Evolutionary conservation across 306 rosid genomes (phyloP), one percentile per base, ranked within the genome.

Genomic region (Mimosa bimucronata): DNA sequence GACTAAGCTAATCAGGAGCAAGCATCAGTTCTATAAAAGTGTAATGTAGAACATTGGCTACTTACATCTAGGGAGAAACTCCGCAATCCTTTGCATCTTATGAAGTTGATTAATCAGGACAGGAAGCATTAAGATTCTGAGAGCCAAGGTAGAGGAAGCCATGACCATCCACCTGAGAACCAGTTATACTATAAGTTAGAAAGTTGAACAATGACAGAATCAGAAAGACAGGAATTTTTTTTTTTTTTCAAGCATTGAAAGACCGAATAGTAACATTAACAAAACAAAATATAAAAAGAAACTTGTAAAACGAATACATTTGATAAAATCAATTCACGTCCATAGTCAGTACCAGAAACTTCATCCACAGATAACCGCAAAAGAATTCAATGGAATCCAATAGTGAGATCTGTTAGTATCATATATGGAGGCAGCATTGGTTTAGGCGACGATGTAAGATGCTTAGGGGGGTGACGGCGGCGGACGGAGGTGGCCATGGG

Each of bases 111-210:
- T 37, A 45, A 91, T 53, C 37, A 91, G 83, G 55, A 94, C 66
- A n/a, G 87, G 92, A 48, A 91, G 77, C 66, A 95, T 66, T 69
- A 79, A 72, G 44, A 86, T 26, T 90, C 97, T 91, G 78, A 95
- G 88, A 81, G 88, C 88, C 78, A 95, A 48, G 44, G 98, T 95
- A 66, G 97, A 92, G 10, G 87, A 83, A 77, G 78, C 85, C 75
- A 92, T 88, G 38, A 90, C 91, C 18, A 86, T 25, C 98, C 98
- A 95, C 98, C 98, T 95, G 88, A 41, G 40, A 76, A 64, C 50
- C 66, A 84, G 70, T 42, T 8, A 81, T 71, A 34, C 11, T 29
- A 86, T 69, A 71, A 69, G 7, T 66, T 81, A 69, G 44, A 76
- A 79, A 14, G 40, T 26, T 7, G 2, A 62, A 68, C 57, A 30